Evolutionary conservation across 345 rosid genomes (phyloP), one percentile per base, ranked within the genome.

Genomic region (Eucalyptus marginata): DNA sequence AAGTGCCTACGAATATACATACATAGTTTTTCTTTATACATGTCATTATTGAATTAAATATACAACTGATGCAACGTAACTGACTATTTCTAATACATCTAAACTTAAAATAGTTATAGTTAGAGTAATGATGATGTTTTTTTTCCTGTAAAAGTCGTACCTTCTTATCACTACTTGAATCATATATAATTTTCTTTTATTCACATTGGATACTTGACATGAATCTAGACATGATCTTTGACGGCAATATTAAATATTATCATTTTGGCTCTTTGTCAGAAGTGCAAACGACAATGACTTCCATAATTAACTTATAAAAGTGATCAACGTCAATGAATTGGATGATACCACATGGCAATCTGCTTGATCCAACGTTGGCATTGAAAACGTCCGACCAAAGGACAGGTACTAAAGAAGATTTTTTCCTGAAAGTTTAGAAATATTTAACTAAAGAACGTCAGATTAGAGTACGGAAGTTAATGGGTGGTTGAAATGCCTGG

Each of bases 1-100:
- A 31, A 95, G 91, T 87, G 91, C 92, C 96, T 95, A 88, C 86
- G 66, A 24, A 79, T 44, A 52, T 17, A 27, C 27, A 51, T 20
- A 17, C 11, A 40, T n/a, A 87, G n/a, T 58, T 33, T 4, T 87
- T 50, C 20, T 52, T 24, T 7, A 29, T 86, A 86, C 13, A 33
- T 86, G 59, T 7, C 59, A 33, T 14, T 49, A 86, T 18, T 86
- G 59, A 54, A 52, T 24, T 16, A n/a, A 86, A 13, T 29, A 62
- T 62, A 62, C 29, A 29, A 29, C 71, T 62, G 33, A 27, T 62
- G 71, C 71, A 62, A 62, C 4, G 13, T 6, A 62, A 62, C 33
- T 62, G 33, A 27, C 33, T 29, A 29, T 62, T 62, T 62, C 71
- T 7, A 62, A 62, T 29, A 62, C 71, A 62, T 62, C 17, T 62